Evolutionary conservation across 345 rosid species (phyloP).

Genomic region (Salix viminalis): DNA sequence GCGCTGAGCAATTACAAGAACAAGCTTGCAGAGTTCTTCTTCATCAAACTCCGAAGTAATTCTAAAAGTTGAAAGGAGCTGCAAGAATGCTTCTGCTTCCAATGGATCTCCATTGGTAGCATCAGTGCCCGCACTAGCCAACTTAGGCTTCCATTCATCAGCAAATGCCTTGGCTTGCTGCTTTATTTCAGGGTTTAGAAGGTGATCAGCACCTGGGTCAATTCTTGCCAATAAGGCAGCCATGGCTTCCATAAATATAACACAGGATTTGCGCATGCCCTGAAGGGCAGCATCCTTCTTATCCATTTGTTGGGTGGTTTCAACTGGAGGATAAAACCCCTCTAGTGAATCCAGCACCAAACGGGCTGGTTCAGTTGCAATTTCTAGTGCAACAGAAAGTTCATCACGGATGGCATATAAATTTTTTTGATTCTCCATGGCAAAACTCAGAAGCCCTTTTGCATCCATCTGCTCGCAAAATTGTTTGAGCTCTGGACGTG

Average conservation of each 20-base stretch:
- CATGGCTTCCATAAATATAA: slow-evolving; percentile 51
- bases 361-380: slow-evolving; percentile 56
- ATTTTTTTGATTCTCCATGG: slow-evolving; percentile 42
- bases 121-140: slow-evolving; percentile 43
- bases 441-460: slow-evolving; percentile 47
- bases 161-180: slow-evolving; percentile 71
- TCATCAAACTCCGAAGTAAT: slow-evolving; percentile 62
- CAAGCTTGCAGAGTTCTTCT: slow-evolving; percentile 66
- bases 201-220: slow-evolving; percentile 51
- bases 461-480: slow-evolving; percentile 69
- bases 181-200: slow-evolving; percentile 51
- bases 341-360: slow-evolving; percentile 59
- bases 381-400: slow-evolving; percentile 50
- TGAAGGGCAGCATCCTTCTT: slow-evolving; percentile 51
- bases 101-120: slow-evolving; percentile 53
- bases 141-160: slow-evolving; percentile 58
- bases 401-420: slow-evolving; percentile 39
- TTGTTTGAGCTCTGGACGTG: slow-evolving; percentile 44
- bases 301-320: slow-evolving; percentile 36
- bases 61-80: slow-evolving; percentile 63
- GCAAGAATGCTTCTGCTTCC: slow-evolving; percentile 63
- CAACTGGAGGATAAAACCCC: slow-evolving; percentile 49
- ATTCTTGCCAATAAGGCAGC: slow-evolving; percentile 44
- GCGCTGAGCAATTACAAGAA: slow-evolving; percentile 45
- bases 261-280: slow-evolving; percentile 54